Percentiles rank a stretch among this genome's conserved stretches.
phyloP scores from a whole-genome alignment of 306 rosid species.

The Gynostemma pentaphyllum region DNA sequence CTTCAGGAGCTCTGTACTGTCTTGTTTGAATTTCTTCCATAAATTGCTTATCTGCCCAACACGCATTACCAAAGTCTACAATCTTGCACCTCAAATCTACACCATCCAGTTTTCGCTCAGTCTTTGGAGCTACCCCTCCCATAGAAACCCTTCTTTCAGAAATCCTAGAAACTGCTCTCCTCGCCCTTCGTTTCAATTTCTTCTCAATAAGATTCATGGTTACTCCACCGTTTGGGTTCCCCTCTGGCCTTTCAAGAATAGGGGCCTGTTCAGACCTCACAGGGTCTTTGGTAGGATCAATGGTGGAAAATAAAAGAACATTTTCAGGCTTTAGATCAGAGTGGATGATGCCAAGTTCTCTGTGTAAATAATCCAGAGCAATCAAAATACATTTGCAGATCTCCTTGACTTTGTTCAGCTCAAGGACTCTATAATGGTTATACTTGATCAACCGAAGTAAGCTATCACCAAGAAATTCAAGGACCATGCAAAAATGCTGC shows the following conservation, averaged over 20 bases:
- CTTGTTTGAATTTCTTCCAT: slow-evolving; percentile 87
- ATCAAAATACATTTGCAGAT: slow-evolving; percentile 65
- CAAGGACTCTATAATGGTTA: slow-evolving; percentile 66
- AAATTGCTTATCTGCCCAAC: slow-evolving; percentile 69
- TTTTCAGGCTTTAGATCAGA: slow-evolving; percentile 90
- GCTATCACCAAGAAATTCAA: slow-evolving; percentile 91
- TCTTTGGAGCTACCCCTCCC: slow-evolving; percentile 49
- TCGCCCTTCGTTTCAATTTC: slow-evolving; percentile 76
- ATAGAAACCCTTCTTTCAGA: slow-evolving; percentile 57
- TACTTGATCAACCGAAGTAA: slow-evolving; percentile 76
- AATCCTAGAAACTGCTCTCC: slow-evolving; percentile 84
- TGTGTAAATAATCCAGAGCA: slow-evolving; percentile 87
- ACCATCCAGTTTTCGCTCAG: slow-evolving; percentile 50
- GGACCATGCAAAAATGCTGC: slow-evolving; percentile 96
- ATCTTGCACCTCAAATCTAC: slow-evolving; percentile 81
- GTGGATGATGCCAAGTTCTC: slow-evolving; percentile 84
- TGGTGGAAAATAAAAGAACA: slow-evolving; percentile 69
- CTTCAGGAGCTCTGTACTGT: slow-evolving; percentile 97
- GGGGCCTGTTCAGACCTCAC: slow-evolving; percentile 47
- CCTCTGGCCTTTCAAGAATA: slow-evolving; percentile 71
- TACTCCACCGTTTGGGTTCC: slow-evolving; percentile 53
- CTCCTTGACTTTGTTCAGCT: slow-evolving; percentile 66
- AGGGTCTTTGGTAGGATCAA: slow-evolving; percentile 82
- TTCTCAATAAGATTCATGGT: slow-evolving; percentile 62
- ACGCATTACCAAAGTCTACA: slow-evolving; percentile 92